These are phyloP conservation scores for Ustilago curta DNA, from an alignment of 1,284 basidiomycete genomes.

Conservation along the genomic window DNA sequence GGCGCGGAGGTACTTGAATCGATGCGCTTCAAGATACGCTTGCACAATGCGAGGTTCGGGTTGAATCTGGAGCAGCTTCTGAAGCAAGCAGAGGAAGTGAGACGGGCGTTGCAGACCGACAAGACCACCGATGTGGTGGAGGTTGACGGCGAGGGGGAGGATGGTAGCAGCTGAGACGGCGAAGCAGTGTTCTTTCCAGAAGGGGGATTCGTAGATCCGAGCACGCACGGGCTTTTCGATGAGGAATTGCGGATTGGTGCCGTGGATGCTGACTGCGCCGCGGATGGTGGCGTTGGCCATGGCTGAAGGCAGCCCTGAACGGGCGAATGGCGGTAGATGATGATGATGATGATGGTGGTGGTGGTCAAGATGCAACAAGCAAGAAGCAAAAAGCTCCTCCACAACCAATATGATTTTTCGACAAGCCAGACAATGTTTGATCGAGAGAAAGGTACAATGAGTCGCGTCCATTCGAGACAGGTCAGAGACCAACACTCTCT, in stretches of 20 bases:
- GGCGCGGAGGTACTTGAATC: constrained; percentile 96
- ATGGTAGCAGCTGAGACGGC: constrained; percentile 81
- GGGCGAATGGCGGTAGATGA: constrained; percentile 1
- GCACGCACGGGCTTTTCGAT: constrained; percentile 96
- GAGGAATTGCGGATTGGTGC: constrained; percentile 87
- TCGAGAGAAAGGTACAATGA: background rate
- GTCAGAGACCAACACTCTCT: too few relatives aligned
- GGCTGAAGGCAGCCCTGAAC: too few relatives aligned
- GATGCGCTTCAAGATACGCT: constrained; percentile 88
- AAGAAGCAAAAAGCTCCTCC: too few relatives aligned
- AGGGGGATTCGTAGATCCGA: constrained; percentile 93
- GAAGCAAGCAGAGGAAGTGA: constrained; percentile 82
- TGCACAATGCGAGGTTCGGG: constrained; percentile 95
- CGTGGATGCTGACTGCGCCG: constrained; percentile 86
- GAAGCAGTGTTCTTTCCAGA: constrained; percentile 84
- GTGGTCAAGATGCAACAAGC: too few relatives aligned
- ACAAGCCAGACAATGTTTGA: background rate
- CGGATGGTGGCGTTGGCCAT: constrained; percentile 88
- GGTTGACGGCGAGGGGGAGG: constrained; percentile 89
- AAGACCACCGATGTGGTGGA: constrained; percentile 86
- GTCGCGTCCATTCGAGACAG: too few relatives aligned
- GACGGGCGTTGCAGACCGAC: constrained; percentile 58
- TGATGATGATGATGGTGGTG: background rate
- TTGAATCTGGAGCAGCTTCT: constrained; percentile 96
- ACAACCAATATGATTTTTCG: background rate